Conservation (phyloP, 1,284 basidiomycete species). For the Lentinula novae-zelandiae region DNA sequence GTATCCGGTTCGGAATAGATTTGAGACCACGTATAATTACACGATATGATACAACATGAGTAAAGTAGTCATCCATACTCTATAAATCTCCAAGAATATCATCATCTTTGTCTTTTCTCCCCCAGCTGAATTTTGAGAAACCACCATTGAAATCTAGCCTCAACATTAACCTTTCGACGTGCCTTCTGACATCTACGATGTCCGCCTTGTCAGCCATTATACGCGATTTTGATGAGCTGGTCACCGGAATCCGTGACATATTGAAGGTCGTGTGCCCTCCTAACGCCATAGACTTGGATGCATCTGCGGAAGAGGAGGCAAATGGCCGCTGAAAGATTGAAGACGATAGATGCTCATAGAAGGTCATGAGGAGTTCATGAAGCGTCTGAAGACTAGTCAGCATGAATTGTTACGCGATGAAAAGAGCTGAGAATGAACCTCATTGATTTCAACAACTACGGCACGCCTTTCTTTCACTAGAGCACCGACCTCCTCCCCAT, state of each 20-base stretch:
- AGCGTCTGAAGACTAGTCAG: slow-evolving; percentile 43
- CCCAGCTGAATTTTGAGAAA: slow-evolving; percentile 53
- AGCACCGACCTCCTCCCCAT: slow-evolving; percentile 52
- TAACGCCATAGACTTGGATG: slow-evolving; percentile 64
- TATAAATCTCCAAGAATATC: slow-evolving; percentile 47
- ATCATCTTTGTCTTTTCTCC: slow-evolving; percentile 24
- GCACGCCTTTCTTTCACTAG: slow-evolving; percentile 68
- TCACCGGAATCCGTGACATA: slow-evolving; percentile 36
- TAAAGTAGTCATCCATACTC: slow-evolving; percentile 14
- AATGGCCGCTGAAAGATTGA: slow-evolving; percentile 71
- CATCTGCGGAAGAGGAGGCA: slow-evolving; percentile 43
- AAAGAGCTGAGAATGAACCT: slow-evolving; percentile 41
- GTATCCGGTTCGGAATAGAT: too few relatives aligned
- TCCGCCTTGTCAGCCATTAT: slow-evolving; percentile 43
- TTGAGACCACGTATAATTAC: too few relatives aligned
- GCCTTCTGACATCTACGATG: slow-evolving; percentile 62
- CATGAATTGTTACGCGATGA: slow-evolving; percentile 8
- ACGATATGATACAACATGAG: neutral
- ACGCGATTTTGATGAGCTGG: slow-evolving; percentile 27
- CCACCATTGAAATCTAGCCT: slow-evolving; percentile 84
- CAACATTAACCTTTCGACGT: slow-evolving; percentile 79
- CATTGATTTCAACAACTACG: slow-evolving; percentile 69
- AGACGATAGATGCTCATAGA: slow-evolving; percentile 74
- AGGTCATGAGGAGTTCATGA: slow-evolving; percentile 59
- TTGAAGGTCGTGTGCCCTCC: slow-evolving; percentile 54